Percentiles rank a stretch among this genome's conserved stretches.
These are phyloP conservation scores for Sphagnum tenellum DNA, from an alignment of 225 moss, liverwort and hornwort species.

Conservation along the genomic window DNA sequence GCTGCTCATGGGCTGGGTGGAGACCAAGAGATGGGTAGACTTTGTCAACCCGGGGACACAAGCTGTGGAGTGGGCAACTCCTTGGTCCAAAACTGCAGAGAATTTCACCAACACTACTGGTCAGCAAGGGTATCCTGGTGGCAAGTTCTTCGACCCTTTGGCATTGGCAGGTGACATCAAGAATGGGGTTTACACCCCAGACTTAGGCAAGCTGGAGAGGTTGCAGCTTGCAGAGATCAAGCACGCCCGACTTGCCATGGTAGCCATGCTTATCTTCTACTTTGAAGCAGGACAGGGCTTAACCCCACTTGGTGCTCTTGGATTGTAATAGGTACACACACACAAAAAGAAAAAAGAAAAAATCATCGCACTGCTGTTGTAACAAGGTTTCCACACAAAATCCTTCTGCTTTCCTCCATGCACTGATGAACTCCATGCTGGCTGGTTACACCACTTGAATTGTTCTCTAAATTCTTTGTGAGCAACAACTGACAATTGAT, in stretches of 20 bases:
- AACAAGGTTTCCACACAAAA: too few relatives aligned
- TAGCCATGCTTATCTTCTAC: conserved; percentile 94
- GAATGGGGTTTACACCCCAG: conserved; percentile 47
- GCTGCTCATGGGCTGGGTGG: conserved; percentile 96
- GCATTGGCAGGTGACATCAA: conserved; percentile 56
- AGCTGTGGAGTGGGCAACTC: conserved; percentile 86
- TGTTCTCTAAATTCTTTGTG: too few relatives aligned
- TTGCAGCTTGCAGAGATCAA: conserved; percentile 97
- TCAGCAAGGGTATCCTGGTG: conserved; percentile 85
- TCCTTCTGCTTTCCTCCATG: too few relatives aligned
- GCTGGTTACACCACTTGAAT: too few relatives aligned
- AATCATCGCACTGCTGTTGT: too few relatives aligned
- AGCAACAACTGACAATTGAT: too few relatives aligned
- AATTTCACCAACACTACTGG: conserved; percentile 87
- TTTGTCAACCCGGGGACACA: conserved; percentile 81
- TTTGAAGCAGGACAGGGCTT: conserved; percentile 89
- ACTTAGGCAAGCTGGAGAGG: conserved; percentile 68
- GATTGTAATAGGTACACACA: conserved; percentile 24
- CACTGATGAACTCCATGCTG: too few relatives aligned
- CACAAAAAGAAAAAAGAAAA: too few relatives aligned
- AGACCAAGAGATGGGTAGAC: conserved; percentile 95
- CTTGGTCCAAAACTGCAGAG: conserved; percentile 90
- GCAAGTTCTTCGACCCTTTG: conserved; percentile 93
- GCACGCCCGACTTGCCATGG: conserved; percentile 92
- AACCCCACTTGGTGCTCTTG: conserved; percentile 64